Base-by-base conservation (phyloP, 2,329 filamentous ascomycete species). In the Sporothrix brunneoviolacea region DNA sequence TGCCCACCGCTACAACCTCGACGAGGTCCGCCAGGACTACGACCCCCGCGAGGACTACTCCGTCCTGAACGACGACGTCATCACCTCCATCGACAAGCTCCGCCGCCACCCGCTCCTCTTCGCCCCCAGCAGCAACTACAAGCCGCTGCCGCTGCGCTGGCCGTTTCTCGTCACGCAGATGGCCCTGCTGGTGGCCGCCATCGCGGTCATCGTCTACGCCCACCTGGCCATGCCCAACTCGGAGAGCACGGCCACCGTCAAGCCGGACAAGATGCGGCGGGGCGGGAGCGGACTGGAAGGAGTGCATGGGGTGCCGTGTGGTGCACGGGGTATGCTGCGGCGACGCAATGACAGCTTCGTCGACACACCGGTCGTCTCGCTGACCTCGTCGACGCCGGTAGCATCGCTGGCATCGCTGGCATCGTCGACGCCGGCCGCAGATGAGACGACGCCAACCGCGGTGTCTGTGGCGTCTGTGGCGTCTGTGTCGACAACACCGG, bases 71-170 rank as follows among this genome's bases (percentile, higher is more conserved):
- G n/a, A n/a, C n/a, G n/a, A n/a, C n/a, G n/a, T n/a, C n/a, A n/a
- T n/a, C n/a, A n/a, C n/a, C n/a, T n/a, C n/a, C n/a, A n/a, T 39
- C 15, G 38, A 54, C 43, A 55, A 51, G 35, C 36, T 15, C 19
- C 53, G 50, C 15, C 33, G 8, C 4, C 35, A 15, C 8, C 48
- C 9, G 7, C 45, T n/a, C 3, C 35, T 46, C 6, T 33, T 46
- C 1, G 49, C 27, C 2, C 42, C 43, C 19, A 32, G 45, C n/a
- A 59, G 61, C 2, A 58, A 62, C 55, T 66, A 67, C 55, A 61
- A 61, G 47, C 65, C 65, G 1, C 62, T 56, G 42, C 55, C 65
- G 16, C 50, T 68, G 47, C 57, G 58, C 52, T 66, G 64, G 64
- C 64, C 62, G 3, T 68, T 67, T 40, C 59, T 68, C 40, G 33